phyloP scores from a whole-genome alignment of 176 grass and related monocot species.

The Aegilops umbellulata region DNA sequence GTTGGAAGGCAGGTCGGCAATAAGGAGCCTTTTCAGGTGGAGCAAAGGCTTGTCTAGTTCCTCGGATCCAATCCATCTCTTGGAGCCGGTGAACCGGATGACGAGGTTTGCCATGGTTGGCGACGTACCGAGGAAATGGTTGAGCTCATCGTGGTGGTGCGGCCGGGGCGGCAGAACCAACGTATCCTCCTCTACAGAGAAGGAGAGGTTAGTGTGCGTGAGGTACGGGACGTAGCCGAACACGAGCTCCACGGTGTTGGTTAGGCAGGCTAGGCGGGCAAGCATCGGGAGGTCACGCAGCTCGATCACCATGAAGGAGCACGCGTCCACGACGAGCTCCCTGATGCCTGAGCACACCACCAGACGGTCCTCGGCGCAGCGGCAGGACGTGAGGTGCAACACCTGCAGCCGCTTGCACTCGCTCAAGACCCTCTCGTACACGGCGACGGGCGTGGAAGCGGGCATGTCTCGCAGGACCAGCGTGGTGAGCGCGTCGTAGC shows the following conservation, averaged over 20 bases:
- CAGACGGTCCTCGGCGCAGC: neutral
- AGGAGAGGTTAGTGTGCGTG: neutral
- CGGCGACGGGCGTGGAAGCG: neutral
- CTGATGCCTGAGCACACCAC: neutral
- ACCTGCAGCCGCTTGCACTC: neutral
- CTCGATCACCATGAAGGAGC: neutral
- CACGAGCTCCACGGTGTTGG: neutral
- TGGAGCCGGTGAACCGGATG: neutral
- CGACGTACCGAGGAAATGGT: neutral
- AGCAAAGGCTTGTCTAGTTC: neutral
- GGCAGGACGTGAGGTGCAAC: neutral
- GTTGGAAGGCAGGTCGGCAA: neutral
- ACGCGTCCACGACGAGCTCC: conserved; percentile 21
- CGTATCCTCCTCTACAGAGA: neutral
- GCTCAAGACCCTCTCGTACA: neutral
- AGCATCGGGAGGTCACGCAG: neutral
- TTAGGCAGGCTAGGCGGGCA: neutral
- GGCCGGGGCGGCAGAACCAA: too few relatives aligned
- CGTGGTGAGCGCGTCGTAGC: neutral
- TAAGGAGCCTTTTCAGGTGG: neutral
- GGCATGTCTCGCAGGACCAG: conserved; percentile 15
- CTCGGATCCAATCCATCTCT: neutral
- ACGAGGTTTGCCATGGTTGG: neutral
- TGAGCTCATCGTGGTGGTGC: too few relatives aligned
- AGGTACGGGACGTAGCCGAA: neutral